phyloP scores from a whole-genome alignment of 768 basidiomycete species.

The Agaricus subrufescens region DNA sequence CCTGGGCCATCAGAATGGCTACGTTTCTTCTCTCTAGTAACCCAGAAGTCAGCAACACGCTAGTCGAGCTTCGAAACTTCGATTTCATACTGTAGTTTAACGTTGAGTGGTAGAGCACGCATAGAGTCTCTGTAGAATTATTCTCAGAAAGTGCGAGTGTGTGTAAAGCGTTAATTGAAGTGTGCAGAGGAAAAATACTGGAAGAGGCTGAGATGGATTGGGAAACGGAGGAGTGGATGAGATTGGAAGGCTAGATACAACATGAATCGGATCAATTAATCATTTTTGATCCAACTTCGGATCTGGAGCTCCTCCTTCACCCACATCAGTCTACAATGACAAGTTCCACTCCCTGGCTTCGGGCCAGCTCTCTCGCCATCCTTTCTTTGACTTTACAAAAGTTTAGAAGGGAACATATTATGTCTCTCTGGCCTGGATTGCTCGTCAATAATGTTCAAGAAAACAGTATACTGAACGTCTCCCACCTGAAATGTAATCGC shows the following conservation, averaged over 20 bases:
- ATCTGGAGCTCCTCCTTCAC: not conserved
- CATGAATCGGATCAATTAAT: not conserved
- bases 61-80: not conserved
- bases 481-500: constrained; percentile 63
- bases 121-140: not conserved
- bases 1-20: not conserved
- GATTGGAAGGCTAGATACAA: not conserved
- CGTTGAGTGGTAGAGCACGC: constrained; percentile 1
- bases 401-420: constrained; percentile 46
- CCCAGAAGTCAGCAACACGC: not conserved
- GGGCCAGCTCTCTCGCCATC: constrained; percentile 43
- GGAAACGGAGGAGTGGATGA: constrained; percentile 3
- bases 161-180: not conserved
- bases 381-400: constrained; percentile 45
- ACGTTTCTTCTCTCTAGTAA: constrained; percentile 6
- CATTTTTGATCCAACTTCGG: constrained; percentile 2
- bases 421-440: constrained; percentile 53
- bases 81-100: constrained; percentile 6
- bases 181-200: not conserved
- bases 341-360: constrained; percentile 48
- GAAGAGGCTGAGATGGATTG: constrained; percentile 7
- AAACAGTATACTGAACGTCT: not conserved
- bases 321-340: constrained; percentile 23
- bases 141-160: not conserved
- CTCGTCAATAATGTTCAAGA: not conserved